Evolutionary conservation across 257 asterid genomes (phyloP), one percentile per base, ranked within the genome.

Genomic region (Ilex asprella): DNA sequence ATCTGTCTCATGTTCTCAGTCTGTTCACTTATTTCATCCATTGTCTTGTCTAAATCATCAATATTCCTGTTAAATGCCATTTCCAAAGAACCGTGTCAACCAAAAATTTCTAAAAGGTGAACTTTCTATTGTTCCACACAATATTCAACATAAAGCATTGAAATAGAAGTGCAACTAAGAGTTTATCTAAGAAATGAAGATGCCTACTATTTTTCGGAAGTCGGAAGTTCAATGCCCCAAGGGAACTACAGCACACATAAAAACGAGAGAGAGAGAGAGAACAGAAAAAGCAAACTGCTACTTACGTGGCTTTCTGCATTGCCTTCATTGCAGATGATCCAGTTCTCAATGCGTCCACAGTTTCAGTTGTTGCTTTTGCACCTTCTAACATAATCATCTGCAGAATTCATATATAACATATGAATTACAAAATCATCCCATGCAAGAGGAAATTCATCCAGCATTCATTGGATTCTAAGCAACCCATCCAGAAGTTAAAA

Each of bases 1-100:
- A 90, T 87, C 73, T 76, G 88, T 66, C 82, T 90, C 88, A 87
- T 83, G 75, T 84, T 87, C 78, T 90, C 96, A 0, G 96, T 87
- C 61, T 90, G 97, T 70, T 90, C 96, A 6, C 80, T 90, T 61
- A 90, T 85, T 72, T 90, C 95, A n/a, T 90, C 93, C 96, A 90
- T 87, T 21, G 97, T 90, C 81, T 85, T 87, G 84, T 90, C 97
- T 73, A 90, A 91, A 16, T 87, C 95, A 46, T 85, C 92, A 62
- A 90, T 87, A 71, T 87, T 87, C 62, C 95, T 90, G 80, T 21
- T 7, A 53, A 15, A 53, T 53, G 15, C 14, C 10, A 12, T 15
- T 12, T 15, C 54, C 54, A 49, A 49, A 21, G 3, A 2, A 4
- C 14, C 14, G 10, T 12, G 14, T 11, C 14, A 49, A 49, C 16